A percentile compares a stretch with the other conserved stretches of the same genome.
Conservation (phyloP, 257 asterid genomes). For the Capsicum baccatum region DNA sequence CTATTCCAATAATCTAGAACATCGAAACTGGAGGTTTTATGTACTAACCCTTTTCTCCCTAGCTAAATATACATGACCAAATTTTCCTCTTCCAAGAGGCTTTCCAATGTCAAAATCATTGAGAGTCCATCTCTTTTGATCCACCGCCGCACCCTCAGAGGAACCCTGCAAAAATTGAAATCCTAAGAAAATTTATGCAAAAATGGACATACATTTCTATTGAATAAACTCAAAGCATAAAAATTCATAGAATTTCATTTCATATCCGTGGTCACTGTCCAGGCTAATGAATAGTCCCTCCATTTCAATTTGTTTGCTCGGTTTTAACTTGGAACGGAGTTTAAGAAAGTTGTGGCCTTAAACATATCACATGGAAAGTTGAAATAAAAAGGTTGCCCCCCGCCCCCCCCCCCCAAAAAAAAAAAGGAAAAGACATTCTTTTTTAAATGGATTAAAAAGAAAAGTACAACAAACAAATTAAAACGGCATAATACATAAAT, state of each 20-base stretch:
- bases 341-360: too few species aligned
- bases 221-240: background rate
- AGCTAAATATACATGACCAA: slow-evolving; percentile 88
- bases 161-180: slow-evolving; percentile 47
- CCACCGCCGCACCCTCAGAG: slow-evolving; percentile 53
- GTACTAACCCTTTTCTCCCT: slow-evolving; percentile 76
- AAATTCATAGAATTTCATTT: background rate
- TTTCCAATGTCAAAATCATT: slow-evolving; percentile 83
- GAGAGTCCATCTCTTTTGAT: slow-evolving; percentile 77
- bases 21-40: background rate
- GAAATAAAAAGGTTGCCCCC: too few species aligned
- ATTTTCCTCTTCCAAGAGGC: slow-evolving; percentile 96
- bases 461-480: too few species aligned
- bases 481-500: too few species aligned
- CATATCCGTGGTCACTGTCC: background rate
- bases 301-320: too few species aligned
- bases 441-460: too few species aligned
- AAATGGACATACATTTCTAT: slow-evolving; percentile 16
- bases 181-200: background rate
- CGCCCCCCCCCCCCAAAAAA: too few species aligned
- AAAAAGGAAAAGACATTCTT: too few species aligned
- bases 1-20: background rate
- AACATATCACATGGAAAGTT: too few species aligned
- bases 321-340: too few species aligned
- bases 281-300: background rate